Evolutionary conservation across 1,139 yeast species (phyloP), one percentile per base, ranked within the genome.

Genomic region (Protomyces pachydermus): DNA sequence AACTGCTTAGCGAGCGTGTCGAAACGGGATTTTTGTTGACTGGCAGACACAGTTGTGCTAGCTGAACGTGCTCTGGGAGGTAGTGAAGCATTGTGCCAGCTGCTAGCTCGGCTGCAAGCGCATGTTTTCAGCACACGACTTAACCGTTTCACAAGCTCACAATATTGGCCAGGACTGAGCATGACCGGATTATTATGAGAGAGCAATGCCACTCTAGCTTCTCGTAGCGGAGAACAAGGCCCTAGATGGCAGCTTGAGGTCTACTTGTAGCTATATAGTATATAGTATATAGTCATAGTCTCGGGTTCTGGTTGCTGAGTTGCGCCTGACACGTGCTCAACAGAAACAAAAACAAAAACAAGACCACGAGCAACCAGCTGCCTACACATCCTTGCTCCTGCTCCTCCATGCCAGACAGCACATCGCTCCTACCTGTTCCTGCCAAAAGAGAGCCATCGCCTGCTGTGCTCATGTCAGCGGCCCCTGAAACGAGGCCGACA

Each of bases 1-100:
- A 61, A 38, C 32, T 54, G 58, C 32, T 45, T 37, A 16, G 58
- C 46, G 34, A 60, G 37, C 14, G 45, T 46, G 18, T 60, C 54
- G 14, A 51, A 23, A n/a, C 56, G 38, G 12, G 18, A n/a, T 23
- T n/a, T 18, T 18, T 38, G 42, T 14, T 28, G 32, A 28, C 32
- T 6, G 5, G 32, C 32, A 6, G 32, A 28, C 32, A 8, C 32
- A 28, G 32, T 3, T 28, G 32, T 28, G 32, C 32, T 28, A 28
- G 32, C 32, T 12, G 42, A 38, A 6, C n/a, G 18, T 16, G 4
- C n/a, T 3, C 42, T 38, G 42, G n/a, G 16, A 9, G 42, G 42
- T 4, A 28, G 32, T 8, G 25, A 9, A 42, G 48, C 48, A 42
- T n/a, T 42, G 12, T 42, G 25, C 25, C 9, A 6, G 32, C 32